A percentile compares a stretch with the other conserved stretches of the same genome.
These are phyloP conservation scores for Hexamita inflata DNA, from an alignment of 208 protist genomes.

Conservation along the genomic window DNA sequence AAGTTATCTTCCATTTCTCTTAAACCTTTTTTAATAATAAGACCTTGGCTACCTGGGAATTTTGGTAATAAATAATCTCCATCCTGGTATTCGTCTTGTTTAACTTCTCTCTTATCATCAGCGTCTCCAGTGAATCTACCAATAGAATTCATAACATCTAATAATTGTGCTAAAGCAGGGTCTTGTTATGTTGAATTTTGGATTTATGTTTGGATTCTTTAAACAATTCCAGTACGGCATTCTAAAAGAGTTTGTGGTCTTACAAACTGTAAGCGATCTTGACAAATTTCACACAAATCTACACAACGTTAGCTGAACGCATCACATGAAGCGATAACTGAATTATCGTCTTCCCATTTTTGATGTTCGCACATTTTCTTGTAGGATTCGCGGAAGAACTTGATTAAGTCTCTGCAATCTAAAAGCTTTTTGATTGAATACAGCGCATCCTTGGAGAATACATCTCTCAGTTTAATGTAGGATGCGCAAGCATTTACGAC, in stretches of 20 bases:
- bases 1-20: neutral
- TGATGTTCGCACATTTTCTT: conserved; percentile 1
- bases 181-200: neutral
- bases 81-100: neutral
- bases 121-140: neutral
- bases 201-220: neutral
- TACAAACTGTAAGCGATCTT: conserved; percentile 3
- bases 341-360: conserved; percentile 2
- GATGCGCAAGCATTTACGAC: neutral
- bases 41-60: neutral
- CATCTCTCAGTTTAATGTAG: neutral
- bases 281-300: conserved; percentile 18
- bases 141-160: neutral
- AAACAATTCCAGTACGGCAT: neutral
- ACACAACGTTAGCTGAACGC: conserved; percentile 8
- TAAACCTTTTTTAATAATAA: neutral
- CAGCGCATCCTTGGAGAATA: neutral
- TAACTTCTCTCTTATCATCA: neutral
- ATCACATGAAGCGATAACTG: neutral
- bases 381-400: neutral
- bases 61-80: conserved; percentile 24
- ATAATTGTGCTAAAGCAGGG: neutral
- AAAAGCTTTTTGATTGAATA: neutral
- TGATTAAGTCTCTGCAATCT: neutral
- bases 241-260: conserved; percentile 2